Conservation (phyloP, 257 asterid species). For the Rauvolfia tetraphylla region DNA sequence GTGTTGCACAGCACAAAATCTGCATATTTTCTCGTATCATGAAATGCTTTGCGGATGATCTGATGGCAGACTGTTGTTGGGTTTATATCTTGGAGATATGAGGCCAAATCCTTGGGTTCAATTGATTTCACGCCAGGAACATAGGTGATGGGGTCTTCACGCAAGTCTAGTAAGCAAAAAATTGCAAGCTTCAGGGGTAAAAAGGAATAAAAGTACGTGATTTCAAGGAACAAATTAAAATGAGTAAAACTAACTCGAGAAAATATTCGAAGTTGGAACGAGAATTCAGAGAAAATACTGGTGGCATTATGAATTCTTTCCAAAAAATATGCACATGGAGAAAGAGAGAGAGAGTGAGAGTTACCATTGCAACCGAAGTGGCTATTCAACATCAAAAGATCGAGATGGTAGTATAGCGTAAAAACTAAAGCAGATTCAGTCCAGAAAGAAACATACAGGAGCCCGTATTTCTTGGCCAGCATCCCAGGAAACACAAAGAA, state of each 20-base stretch:
- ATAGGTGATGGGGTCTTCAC: constrained; percentile 37
- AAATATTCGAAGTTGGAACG: no score
- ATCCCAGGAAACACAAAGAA: constrained; percentile 48
- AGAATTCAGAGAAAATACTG: no score
- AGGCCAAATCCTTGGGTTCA: constrained; percentile 29
- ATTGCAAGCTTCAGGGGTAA: no score
- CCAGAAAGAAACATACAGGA: constrained; percentile 40
- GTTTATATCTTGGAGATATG: constrained; percentile 34
- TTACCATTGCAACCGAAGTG: constrained; percentile 38
- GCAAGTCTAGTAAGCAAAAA: constrained; percentile 21
- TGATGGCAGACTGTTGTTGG: constrained; percentile 30
- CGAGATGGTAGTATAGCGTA: constrained; percentile 43
- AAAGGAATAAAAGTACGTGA: not conserved
- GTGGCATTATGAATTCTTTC: no score
- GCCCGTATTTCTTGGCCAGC: constrained; percentile 40
- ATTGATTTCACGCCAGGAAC: constrained; percentile 41
- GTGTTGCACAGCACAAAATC: constrained; percentile 46
- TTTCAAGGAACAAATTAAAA: no score
- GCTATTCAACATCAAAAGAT: constrained; percentile 34
- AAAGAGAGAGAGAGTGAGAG: not conserved
- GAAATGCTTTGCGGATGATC: constrained; percentile 36
- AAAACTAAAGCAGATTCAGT: constrained; percentile 48
- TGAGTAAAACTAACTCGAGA: not conserved
- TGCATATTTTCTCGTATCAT: constrained; percentile 27
- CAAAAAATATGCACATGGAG: no score